Conservation (phyloP, 202 grass and related monocot species). For the Carex sylvatica region DNA sequence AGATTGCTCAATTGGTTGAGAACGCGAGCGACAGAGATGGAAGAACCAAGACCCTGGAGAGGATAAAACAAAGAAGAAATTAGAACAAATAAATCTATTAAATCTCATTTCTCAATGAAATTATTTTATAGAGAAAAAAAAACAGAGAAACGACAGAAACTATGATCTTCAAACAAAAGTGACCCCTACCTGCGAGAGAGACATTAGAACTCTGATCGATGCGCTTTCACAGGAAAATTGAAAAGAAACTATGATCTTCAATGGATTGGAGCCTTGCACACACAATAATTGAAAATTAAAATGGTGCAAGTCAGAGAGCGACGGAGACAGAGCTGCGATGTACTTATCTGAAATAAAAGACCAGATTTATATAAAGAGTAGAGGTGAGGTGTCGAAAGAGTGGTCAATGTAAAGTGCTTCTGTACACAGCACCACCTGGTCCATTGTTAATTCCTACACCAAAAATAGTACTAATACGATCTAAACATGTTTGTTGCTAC, state of each 20-base stretch:
- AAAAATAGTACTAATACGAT: neutral
- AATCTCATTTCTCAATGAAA: neutral
- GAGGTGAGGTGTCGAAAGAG: neutral
- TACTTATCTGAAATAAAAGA: neutral
- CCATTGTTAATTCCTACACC: neutral
- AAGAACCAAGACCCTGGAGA: constrained; percentile 14
- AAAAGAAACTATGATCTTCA: neutral
- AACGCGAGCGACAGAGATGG: neutral
- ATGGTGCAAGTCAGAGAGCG: constrained; percentile 22
- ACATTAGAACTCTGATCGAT: constrained; percentile 2
- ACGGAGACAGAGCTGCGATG: neutral
- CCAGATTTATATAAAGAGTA: neutral
- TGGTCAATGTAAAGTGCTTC: neutral
- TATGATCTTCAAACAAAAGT: constrained; percentile 10
- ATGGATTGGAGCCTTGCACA: neutral
- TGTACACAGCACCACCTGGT: neutral
- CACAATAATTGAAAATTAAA: neutral
- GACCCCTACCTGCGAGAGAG: constrained; percentile 14
- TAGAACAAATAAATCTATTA: neutral
- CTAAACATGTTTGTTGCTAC: neutral
- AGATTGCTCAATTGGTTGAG: constrained; percentile 9
- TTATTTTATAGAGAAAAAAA: neutral
- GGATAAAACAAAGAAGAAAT: neutral
- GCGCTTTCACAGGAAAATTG: neutral
- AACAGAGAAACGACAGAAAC: neutral